Evolutionary conservation across 2,329 filamentous ascomycete species (phyloP).

Genomic region (Xylariaceae sp.): DNA sequence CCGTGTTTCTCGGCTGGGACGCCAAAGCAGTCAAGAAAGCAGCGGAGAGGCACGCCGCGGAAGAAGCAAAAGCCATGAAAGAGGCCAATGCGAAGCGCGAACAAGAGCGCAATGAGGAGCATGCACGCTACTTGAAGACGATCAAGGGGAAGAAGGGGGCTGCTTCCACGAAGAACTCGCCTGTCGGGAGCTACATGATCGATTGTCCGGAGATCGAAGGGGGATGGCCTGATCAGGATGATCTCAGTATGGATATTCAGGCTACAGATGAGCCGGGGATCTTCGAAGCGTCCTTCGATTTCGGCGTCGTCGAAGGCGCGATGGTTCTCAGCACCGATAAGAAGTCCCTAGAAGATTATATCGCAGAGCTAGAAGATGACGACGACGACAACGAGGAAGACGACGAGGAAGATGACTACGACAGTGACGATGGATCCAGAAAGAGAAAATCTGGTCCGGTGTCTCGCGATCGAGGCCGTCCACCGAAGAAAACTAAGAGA

Average conservation of each 20-base stretch:
- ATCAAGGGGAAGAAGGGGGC: not conserved
- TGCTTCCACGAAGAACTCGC: slow-evolving; percentile 9
- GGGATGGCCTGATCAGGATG: slow-evolving; percentile 22
- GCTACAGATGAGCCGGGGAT: slow-evolving; percentile 23
- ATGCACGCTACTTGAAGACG: slow-evolving; percentile 12
- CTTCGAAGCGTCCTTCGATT: slow-evolving; percentile 29
- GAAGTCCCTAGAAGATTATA: slow-evolving; percentile 22
- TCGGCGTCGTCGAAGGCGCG: slow-evolving; percentile 28
- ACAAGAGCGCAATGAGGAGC: slow-evolving; percentile 1
- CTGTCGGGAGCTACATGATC: slow-evolving; percentile 27
- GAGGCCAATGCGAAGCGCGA: slow-evolving; percentile 5
- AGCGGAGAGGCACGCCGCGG: slow-evolving; percentile 1
- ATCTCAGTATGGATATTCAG: slow-evolving; percentile 25
- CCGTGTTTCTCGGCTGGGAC: slow-evolving; percentile 16
- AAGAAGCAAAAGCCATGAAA: slow-evolving; percentile 1
- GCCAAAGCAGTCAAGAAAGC: slow-evolving; percentile 4
- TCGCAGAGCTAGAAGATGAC: slow-evolving; percentile 13
- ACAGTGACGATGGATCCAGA: slow-evolving; percentile 1
- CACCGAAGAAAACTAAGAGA: slow-evolving; percentile 15
- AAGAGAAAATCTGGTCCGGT: slow-evolving; percentile 19
- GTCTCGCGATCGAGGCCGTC: not conserved
- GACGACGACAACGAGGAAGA: slow-evolving; percentile 5
- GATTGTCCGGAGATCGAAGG: slow-evolving; percentile 24
- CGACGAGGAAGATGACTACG: slow-evolving; percentile 6
- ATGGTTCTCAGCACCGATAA: slow-evolving; percentile 27